These are phyloP conservation scores for Aspergillus conjunctus DNA, from an alignment of 495 filamentous ascomycete genomes.

Conservation along the genomic window DNA sequence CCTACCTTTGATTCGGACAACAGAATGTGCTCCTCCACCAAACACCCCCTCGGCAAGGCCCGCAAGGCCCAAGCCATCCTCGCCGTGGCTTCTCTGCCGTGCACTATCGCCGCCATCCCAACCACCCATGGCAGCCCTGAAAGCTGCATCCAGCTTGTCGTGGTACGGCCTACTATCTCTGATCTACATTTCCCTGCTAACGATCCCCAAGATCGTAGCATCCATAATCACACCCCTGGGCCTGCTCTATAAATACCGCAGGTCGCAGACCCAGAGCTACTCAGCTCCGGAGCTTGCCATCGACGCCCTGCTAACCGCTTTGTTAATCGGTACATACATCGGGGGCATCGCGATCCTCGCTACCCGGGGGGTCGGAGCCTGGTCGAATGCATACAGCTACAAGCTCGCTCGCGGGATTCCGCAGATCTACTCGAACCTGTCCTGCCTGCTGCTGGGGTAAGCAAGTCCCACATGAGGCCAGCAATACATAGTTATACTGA, in stretches of 20 bases:
- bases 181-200: not conserved
- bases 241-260: not conserved
- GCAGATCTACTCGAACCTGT: conserved; percentile 1
- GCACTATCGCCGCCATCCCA: not conserved
- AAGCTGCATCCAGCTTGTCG: not conserved
- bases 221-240: not conserved
- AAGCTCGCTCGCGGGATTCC: not conserved
- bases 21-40: conserved; percentile 3
- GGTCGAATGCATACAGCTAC: not conserved
- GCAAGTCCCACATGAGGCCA: not conserved
- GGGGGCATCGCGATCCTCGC: not conserved
- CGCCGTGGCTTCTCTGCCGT: not conserved
- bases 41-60: not conserved
- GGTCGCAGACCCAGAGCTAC: not conserved
- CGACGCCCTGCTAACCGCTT: not conserved
- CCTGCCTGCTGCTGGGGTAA: not conserved
- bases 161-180: not conserved
- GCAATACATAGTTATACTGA: too few species aligned
- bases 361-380: not conserved
- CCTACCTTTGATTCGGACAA: not conserved
- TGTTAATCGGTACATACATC: conserved; percentile 2
- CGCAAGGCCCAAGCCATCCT: not conserved
- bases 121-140: not conserved
- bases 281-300: not conserved
- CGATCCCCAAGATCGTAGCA: not conserved